Base-by-base conservation (phyloP, 345 rosid species). In the Eucalyptus decipiens region DNA sequence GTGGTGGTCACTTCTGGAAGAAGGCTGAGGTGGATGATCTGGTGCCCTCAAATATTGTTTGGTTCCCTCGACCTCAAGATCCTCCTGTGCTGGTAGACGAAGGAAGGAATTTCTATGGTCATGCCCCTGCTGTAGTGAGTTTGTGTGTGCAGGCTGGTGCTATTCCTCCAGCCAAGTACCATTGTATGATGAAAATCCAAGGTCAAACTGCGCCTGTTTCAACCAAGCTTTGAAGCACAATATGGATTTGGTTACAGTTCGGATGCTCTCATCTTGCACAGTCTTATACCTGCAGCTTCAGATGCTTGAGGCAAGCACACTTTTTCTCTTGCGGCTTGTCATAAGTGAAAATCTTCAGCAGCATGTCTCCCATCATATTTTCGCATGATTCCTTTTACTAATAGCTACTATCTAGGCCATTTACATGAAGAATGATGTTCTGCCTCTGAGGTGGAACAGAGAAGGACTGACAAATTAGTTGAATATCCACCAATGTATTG, bases 51-150 rank as follows among this genome's bases (percentile, higher is more conserved):
- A 97, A 95, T 92, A 93, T 94, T 34, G 98, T 96, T 86, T 97
- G 99, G 99, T 87, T 93, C 88, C 88, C 92, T 51, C 93, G 99
- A 89, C 95, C 96, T 90, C 98, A 96, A 86, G 99, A 97, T 92
- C 97, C 99, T 11, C 89, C 89, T 18, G 93, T 96, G 89, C 98
- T 97, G 87, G 88, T 92, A 88, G 90, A 97, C 9, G 94, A 96
- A 91, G 94, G 97, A 47, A 89, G 96, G 83, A 90, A 89, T 45
- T 97, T 91, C 91, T 98, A 96, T 85, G 99, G 99, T 67, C 99
- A 94, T 88, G 96, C 98, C 50, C 99, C 98, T 7, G 97, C 97
- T 4, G 92, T 95, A 14, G 95, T 97, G 88, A 97, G 95, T 90
- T 91, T 98, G 58, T 98, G 99, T 89, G 91, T 92, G 65, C 92